These are phyloP conservation scores for Nannizziopsis arthrosporioides DNA, from an alignment of 2,329 filamentous ascomycete genomes.

Conservation along the genomic window DNA sequence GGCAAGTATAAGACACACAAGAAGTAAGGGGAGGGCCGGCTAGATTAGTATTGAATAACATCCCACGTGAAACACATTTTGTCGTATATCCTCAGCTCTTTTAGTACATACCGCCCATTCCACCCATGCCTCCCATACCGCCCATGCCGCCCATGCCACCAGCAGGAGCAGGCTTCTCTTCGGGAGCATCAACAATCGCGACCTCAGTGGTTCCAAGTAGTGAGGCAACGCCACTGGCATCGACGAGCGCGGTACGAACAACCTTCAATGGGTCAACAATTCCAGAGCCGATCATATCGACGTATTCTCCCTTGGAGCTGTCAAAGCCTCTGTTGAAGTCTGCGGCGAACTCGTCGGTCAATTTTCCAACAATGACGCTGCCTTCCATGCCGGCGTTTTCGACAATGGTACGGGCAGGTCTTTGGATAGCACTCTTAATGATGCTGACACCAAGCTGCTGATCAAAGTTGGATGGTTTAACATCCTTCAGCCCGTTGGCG, in stretches of 20 bases:
- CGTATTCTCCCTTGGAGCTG: constrained; percentile 92
- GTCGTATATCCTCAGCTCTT: constrained; percentile 14
- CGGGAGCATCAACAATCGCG: constrained; percentile 87
- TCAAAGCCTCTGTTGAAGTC: constrained; percentile 99
- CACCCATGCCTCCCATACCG: constrained; percentile 54
- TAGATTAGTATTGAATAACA: constrained; percentile 12
- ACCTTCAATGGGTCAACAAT: constrained; percentile 99
- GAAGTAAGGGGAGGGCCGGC: background rate
- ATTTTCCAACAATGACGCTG: constrained; percentile 93
- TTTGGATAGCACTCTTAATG: constrained; percentile 95
- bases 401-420: constrained; percentile 85
- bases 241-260: constrained; percentile 86
- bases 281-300: constrained; percentile 94
- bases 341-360: constrained; percentile 77
- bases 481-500: constrained; percentile 66
- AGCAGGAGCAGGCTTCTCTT: constrained; percentile 61
- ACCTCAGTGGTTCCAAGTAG: constrained; percentile 97
- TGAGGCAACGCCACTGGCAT: constrained; percentile 91
- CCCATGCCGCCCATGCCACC: constrained; percentile 43
- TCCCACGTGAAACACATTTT: constrained; percentile 10
- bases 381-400: constrained; percentile 97
- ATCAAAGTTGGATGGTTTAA: constrained; percentile 94
- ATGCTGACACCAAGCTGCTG: constrained; percentile 97
- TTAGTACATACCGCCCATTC: constrained; percentile 56
- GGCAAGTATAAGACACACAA: constrained; percentile 5